Base-by-base conservation (phyloP, 441 rosid genomes). In the Gossypium gossypioides region DNA sequence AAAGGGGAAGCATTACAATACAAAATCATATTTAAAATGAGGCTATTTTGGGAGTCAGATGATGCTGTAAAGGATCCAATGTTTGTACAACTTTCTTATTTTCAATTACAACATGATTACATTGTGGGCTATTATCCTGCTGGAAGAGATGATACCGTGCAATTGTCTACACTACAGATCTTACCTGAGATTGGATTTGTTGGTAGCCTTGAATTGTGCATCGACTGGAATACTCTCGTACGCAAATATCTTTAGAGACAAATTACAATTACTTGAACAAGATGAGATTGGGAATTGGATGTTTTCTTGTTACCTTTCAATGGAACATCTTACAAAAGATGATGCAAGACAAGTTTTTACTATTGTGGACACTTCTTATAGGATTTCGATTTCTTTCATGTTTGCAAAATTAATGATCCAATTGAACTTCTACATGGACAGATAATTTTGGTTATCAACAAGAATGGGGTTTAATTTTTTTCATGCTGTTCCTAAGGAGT, bases 81-180 rank as follows among this genome's bases (percentile, higher is more conserved):
- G 98, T 92, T 95, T 79, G 86, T 86, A 83, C 32, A 75, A 8
- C 60, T 48, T 48, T 42, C 18, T 27, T 81, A 54, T 78, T 59
- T 83, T 73, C 87, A 95, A 97, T 83, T 92, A 82, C 98, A 95
- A 84, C 99, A 95, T 86, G 99, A 95, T 80, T 95, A 95, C 77
- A 29, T 92, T 69, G 73, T 86, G 84, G 98, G 99, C 69, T 91
- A 92, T 82, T 92, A 92, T 86, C 99, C 99, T 56, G 95, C 91
- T 78, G 99, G 98, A 78, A 90, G 97, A 83, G 99, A 95, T 80
- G 98, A 89, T 86, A 98, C 98, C 81, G 96, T 97, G 0, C 98
- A 91, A 75, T 82, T 95, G 73, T 95, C 97, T 77, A 98, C 97
- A 40, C 81, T 95, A 82, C 98, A 92, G 78, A 95, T 95, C 77